These are phyloP conservation scores for Lasiosphaeriaceae sp. DNA, from an alignment of 495 filamentous ascomycete genomes.

Conservation along the genomic window DNA sequence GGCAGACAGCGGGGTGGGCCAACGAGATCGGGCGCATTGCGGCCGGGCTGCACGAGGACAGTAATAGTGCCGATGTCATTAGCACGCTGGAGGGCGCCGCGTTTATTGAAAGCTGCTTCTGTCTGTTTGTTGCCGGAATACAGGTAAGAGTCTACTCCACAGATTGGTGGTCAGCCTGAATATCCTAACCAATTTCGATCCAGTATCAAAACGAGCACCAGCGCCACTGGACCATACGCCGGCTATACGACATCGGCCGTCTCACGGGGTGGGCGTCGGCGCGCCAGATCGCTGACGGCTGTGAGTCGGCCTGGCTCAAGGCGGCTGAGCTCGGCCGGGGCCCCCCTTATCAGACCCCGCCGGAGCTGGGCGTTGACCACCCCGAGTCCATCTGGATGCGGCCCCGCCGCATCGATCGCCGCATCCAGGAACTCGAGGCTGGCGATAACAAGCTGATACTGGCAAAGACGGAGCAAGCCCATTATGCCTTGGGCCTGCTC, in stretches of 20 bases:
- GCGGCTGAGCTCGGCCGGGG: conserved; percentile 68
- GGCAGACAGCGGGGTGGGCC: conserved; percentile 63
- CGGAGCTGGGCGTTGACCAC: conserved; percentile 29
- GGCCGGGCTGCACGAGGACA: conserved; percentile 70
- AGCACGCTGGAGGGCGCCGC: conserved; percentile 79
- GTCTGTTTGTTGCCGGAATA: conserved; percentile 81
- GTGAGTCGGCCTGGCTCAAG: conserved; percentile 77
- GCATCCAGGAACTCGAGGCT: conserved; percentile 35
- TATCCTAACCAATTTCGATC: not conserved
- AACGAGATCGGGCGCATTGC: conserved; percentile 75
- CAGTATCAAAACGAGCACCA: conserved; percentile 71
- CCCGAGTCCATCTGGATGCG: conserved; percentile 37
- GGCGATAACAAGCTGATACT: conserved; percentile 37
- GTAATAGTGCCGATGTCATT: conserved; percentile 53
- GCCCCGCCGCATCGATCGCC: conserved; percentile 38
- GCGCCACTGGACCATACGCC: conserved; percentile 69
- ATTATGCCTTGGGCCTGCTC: conserved; percentile 51
- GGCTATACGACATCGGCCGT: conserved; percentile 68
- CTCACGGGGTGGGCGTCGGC: conserved; percentile 86
- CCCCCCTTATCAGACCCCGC: conserved; percentile 63
- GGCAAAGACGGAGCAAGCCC: conserved; percentile 45
- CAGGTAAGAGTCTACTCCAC: conserved; percentile 36
- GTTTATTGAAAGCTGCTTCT: conserved; percentile 72
- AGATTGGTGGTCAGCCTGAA: not conserved
- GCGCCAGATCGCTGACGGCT: conserved; percentile 72